phyloP scores from a whole-genome alignment of 164 flowering plant genomes.

The Chimonanthus salicifolius region DNA sequence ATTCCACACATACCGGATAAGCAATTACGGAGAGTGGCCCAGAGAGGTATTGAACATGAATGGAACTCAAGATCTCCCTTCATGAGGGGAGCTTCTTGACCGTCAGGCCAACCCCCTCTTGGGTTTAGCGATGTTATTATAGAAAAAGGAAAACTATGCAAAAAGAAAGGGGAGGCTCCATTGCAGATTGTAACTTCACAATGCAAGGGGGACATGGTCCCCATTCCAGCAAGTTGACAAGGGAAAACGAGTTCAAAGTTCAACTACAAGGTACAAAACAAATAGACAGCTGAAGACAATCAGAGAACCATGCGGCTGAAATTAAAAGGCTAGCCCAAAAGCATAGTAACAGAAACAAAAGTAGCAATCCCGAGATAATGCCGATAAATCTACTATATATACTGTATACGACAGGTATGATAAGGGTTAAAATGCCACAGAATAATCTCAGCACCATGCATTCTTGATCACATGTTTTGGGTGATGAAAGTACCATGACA shows the following conservation, averaged over 20 bases:
- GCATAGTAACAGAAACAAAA: not conserved
- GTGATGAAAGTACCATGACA: not conserved
- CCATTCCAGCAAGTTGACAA: too few species aligned
- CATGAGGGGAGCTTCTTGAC: too few species aligned
- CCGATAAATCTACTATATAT: not conserved
- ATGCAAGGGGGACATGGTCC: too few species aligned
- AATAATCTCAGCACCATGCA: not conserved
- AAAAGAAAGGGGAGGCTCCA: too few species aligned
- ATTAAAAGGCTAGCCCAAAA: not conserved
- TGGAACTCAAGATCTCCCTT: too few species aligned
- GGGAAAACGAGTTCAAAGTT: not conserved
- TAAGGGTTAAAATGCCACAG: not conserved
- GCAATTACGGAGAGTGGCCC: too few species aligned
- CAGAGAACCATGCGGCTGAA: not conserved
- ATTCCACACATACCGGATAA: too few species aligned
- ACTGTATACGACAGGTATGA: not conserved
- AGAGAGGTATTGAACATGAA: too few species aligned
- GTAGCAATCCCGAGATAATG: not conserved
- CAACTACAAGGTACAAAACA: not conserved
- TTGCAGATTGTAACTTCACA: too few species aligned
- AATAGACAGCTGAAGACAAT: not conserved
- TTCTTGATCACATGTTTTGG: not conserved
- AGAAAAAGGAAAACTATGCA: too few species aligned
- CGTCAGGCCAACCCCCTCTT: too few species aligned
- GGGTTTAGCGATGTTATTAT: too few species aligned